phyloP scores from a whole-genome alignment of 2,329 filamentous ascomycete species.

The Paraphoma sp. region DNA sequence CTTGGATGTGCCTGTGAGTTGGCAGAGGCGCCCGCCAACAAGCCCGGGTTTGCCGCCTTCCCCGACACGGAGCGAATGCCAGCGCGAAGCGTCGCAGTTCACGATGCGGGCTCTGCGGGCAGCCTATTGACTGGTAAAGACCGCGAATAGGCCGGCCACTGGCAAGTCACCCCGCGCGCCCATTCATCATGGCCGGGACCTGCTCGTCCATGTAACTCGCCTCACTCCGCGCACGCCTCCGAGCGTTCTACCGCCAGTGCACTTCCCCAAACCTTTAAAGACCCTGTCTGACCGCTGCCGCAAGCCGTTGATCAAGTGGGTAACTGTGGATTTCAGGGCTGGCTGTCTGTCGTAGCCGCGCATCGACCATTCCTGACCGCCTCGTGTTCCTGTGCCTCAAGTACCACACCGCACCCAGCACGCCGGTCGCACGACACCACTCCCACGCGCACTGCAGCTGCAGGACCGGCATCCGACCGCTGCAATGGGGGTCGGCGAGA shows the following conservation, averaged over 20 bases:
- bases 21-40: slow-evolving; percentile 36
- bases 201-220: slow-evolving; percentile 21
- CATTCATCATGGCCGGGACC: slow-evolving; percentile 27
- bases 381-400: slow-evolving; percentile 24
- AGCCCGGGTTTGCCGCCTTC: slow-evolving; percentile 28
- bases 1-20: slow-evolving; percentile 35
- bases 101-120: slow-evolving; percentile 31
- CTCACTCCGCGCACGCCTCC: slow-evolving; percentile 27
- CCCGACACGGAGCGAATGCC: slow-evolving; percentile 37
- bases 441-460: slow-evolving; percentile 28
- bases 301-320: slow-evolving; percentile 23
- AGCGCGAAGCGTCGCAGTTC: slow-evolving; percentile 38
- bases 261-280: slow-evolving; percentile 5
- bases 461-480: slow-evolving; percentile 19
- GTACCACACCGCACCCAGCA: slow-evolving; percentile 20
- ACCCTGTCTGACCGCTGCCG: slow-evolving; percentile 10
- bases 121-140: slow-evolving; percentile 31
- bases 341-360: slow-evolving; percentile 17
- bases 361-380: slow-evolving; percentile 41
- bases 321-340: slow-evolving; percentile 29
- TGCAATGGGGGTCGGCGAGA: slow-evolving; percentile 64
- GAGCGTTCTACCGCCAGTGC: slow-evolving; percentile 5
- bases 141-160: slow-evolving; percentile 18
- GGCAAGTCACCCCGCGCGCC: slow-evolving; percentile 19
- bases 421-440: slow-evolving; percentile 26